Evolutionary conservation across 1,284 basidiomycete species (phyloP).

Genomic region (Cryptococcus wingfieldii): DNA sequence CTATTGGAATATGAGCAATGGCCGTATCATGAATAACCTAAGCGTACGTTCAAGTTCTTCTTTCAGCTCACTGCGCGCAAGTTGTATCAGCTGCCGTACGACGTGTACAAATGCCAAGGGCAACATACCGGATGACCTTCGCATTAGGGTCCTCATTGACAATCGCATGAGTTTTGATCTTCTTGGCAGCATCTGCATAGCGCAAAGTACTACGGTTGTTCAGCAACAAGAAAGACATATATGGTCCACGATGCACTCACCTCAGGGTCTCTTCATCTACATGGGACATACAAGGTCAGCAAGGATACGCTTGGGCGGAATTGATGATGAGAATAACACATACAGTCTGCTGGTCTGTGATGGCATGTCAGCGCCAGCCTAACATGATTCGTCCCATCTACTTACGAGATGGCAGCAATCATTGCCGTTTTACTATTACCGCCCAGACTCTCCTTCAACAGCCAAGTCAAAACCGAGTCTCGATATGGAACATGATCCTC

Average conservation of each 20-base stretch:
- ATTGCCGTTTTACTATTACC: constrained; percentile 81
- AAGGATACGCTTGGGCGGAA: not conserved
- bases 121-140: constrained; percentile 65
- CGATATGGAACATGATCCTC: constrained; percentile 92
- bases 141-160: constrained; percentile 99
- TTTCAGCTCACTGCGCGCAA: constrained; percentile 85
- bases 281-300: not conserved
- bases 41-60: constrained; percentile 85
- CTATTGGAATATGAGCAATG: constrained; percentile 11
- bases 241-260: constrained; percentile 15
- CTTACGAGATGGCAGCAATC: constrained; percentile 88
- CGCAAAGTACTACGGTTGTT: constrained; percentile 54
- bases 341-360: constrained; percentile 66
- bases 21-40: not conserved
- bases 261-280: constrained; percentile 89
- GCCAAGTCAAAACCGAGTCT: constrained; percentile 94
- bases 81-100: not conserved
- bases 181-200: constrained; percentile 97
- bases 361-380: not conserved
- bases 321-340: constrained; percentile 1
- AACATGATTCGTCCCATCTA: not conserved
- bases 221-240: not conserved
- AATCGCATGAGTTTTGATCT: constrained; percentile 99
- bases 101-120: not conserved
- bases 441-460: constrained; percentile 93